Conservation (phyloP, 495 filamentous ascomycete genomes). For the Chaetomium fimeti region DNA sequence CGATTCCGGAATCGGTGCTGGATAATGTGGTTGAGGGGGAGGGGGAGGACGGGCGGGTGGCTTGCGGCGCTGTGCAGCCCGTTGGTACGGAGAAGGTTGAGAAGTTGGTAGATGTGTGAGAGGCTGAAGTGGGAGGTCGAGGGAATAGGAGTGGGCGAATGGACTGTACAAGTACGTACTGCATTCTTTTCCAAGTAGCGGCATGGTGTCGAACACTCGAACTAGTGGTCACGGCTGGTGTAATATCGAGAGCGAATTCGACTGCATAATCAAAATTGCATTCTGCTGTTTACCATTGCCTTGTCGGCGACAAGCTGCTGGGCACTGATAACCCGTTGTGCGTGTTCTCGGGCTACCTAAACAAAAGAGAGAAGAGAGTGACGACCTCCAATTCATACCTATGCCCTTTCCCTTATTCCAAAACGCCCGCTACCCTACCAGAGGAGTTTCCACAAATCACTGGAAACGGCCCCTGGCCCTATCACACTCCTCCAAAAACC, state of each 20-base stretch:
- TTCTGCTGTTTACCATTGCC: not conserved
- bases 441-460: not conserved
- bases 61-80: not conserved
- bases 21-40: not conserved
- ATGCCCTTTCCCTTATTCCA: conserved; percentile 6
- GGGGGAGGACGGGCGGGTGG: not conserved
- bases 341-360: not conserved
- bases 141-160: not conserved
- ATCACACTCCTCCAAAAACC: conserved; percentile 85
- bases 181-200: too few species aligned
- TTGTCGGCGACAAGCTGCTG: not conserved
- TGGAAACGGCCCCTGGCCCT: conserved; percentile 46
- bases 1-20: not conserved
- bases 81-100: not conserved
- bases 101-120: conserved; percentile 12
- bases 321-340: conserved; percentile 1
- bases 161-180: not conserved
- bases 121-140: not conserved
- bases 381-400: conserved; percentile 2
- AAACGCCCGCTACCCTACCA: conserved; percentile 9
- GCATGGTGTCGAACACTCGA: too few species aligned
- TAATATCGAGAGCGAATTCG: too few species aligned
- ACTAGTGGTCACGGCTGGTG: too few species aligned
- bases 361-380: conserved; percentile 19
- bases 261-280: not conserved